A percentile compares a stretch with the other conserved stretches of the same genome.
Evolutionary conservation across 176 grass and related monocot genomes (phyloP).

Genomic region (Musa beccarii): DNA sequence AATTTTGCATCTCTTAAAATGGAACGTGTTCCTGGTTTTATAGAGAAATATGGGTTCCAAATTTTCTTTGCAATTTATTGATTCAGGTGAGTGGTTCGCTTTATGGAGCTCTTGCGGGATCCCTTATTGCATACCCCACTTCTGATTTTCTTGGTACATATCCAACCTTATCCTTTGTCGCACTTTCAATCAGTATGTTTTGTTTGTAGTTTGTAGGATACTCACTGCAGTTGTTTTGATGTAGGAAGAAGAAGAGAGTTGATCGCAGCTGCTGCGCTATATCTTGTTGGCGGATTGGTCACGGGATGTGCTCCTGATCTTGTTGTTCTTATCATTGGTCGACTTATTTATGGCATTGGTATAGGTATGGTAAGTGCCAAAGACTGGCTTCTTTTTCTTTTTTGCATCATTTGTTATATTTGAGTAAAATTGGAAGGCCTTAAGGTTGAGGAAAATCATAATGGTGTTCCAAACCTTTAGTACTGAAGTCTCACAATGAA

Average conservation of each 20-base stretch:
- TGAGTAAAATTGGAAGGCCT: not conserved
- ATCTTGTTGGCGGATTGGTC: constrained; percentile 61
- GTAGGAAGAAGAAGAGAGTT: constrained; percentile 89
- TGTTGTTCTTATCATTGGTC: constrained; percentile 55
- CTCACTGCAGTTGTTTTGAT: constrained; percentile 13
- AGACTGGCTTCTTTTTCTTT: not conserved
- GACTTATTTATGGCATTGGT: constrained; percentile 61
- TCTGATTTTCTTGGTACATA: constrained; percentile 69
- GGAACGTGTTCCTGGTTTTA: not conserved
- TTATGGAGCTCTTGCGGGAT: constrained; percentile 90
- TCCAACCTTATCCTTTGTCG: not conserved
- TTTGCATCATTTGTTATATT: not conserved
- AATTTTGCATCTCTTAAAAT: not conserved
- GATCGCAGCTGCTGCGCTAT: constrained; percentile 55
- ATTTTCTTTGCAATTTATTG: constrained; percentile 8
- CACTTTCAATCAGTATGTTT: not conserved
- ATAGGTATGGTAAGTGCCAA: constrained; percentile 69
- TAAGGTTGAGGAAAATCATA: not conserved
- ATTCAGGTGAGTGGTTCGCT: constrained; percentile 88
- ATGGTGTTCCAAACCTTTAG: not conserved
- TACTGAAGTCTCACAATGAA: not conserved
- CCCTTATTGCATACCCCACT: constrained; percentile 54
- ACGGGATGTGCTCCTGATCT: constrained; percentile 66
- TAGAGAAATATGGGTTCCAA: not conserved
- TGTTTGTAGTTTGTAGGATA: not conserved